These are phyloP conservation scores for Entrophospora sp. DNA, from an alignment of 192 early-diverging fungal species.

Conservation along the genomic window DNA sequence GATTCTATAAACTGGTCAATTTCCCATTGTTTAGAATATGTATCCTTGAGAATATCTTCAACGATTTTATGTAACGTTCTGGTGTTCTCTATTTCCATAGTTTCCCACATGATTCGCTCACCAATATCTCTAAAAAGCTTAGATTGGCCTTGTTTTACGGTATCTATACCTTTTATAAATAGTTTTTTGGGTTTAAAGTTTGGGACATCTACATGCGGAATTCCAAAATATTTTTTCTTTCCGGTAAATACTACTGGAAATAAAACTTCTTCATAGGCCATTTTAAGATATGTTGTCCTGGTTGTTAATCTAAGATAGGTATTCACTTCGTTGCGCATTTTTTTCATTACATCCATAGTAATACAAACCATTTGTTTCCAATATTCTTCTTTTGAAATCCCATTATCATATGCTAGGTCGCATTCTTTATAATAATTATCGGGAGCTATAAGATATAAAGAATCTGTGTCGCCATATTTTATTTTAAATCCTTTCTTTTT, in stretches of 20 bases:
- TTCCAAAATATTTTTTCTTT: neutral
- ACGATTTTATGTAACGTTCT: neutral
- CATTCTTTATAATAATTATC: too few relatives aligned
- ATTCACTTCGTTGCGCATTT: neutral
- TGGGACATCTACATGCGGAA: neutral
- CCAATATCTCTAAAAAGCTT: neutral
- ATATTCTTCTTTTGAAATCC: neutral
- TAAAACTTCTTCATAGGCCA: neutral
- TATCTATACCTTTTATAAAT: neutral
- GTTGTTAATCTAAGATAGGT: neutral
- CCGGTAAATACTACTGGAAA: neutral
- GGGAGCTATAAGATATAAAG: too few relatives aligned
- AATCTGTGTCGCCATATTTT: neutral
- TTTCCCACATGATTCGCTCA: neutral
- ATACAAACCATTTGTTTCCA: neutral
- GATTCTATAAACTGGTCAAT: neutral
- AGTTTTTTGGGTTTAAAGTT: neutral
- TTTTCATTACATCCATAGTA: constrained; percentile 3
- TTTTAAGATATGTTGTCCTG: neutral
- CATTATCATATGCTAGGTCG: too few relatives aligned
- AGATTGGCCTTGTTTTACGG: too few relatives aligned
- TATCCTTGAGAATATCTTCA: neutral
- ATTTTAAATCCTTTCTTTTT: neutral
- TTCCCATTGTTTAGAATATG: neutral
- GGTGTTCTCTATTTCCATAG: neutral